These are phyloP conservation scores for Boletales sp. DNA, from an alignment of 768 basidiomycete species.

Conservation along the genomic window DNA sequence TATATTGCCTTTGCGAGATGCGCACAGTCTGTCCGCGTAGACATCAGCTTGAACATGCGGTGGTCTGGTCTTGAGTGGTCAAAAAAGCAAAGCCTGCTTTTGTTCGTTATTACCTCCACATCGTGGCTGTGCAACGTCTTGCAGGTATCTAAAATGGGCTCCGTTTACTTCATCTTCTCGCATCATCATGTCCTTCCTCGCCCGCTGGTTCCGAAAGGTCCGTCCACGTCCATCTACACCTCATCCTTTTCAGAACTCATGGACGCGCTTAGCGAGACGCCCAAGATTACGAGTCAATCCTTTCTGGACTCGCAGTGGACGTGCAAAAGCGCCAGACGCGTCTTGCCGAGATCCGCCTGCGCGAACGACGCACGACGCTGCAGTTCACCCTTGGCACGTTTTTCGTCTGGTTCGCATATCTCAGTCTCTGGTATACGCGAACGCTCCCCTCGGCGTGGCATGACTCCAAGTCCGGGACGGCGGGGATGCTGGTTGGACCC, in stretches of 20 bases:
- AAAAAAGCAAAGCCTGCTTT: no score
- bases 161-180: conserved; percentile 1
- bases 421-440: conserved; percentile 69
- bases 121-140: conserved; percentile 21
- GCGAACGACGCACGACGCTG: conserved; percentile 76
- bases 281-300: conserved; percentile 76
- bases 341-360: conserved; percentile 79
- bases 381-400: conserved; percentile 77
- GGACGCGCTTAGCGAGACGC: conserved; percentile 11
- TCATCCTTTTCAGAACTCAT: background rate
- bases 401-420: conserved; percentile 68
- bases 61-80: no score
- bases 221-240: background rate
- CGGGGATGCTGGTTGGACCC: conserved; percentile 64
- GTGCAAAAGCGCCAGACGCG: conserved; percentile 71
- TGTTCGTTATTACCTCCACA: no score
- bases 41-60: no score
- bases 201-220: conserved; percentile 29
- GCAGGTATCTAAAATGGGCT: conserved; percentile 14
- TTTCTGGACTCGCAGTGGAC: conserved; percentile 61
- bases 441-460: conserved; percentile 41
- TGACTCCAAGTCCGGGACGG: conserved; percentile 34
- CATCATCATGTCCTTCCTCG: conserved; percentile 28
- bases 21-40: no score
- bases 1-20: no score